A percentile compares a stretch with the other conserved stretches of the same genome.
These are phyloP conservation scores for Kokia cookei DNA, from an alignment of 441 rosid genomes.

Conservation along the genomic window DNA sequence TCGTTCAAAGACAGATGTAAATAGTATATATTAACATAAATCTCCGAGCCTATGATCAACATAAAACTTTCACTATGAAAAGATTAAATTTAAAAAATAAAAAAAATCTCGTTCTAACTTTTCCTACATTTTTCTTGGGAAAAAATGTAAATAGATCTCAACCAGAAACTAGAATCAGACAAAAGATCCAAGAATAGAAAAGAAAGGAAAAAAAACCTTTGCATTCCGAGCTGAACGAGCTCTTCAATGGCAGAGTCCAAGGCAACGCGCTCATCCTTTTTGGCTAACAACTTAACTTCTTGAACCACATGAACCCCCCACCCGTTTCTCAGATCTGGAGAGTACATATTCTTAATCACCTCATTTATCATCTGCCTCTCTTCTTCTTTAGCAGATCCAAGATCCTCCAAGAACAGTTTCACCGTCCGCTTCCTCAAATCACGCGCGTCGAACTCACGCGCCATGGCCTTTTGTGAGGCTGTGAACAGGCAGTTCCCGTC, in stretches of 20 bases:
- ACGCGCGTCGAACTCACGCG: slow-evolving; percentile 80
- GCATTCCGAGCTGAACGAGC: slow-evolving; percentile 82
- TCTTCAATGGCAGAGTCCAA: slow-evolving; percentile 75
- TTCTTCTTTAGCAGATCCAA: slow-evolving; percentile 48
- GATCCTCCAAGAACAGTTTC: slow-evolving; percentile 55
- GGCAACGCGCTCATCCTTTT: slow-evolving; percentile 55
- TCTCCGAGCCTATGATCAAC: background rate
- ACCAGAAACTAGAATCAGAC: background rate
- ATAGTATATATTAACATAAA: background rate
- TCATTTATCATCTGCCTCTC: slow-evolving; percentile 42
- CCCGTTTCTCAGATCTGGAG: slow-evolving; percentile 90
- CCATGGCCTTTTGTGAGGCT: slow-evolving; percentile 70
- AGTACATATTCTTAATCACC: slow-evolving; percentile 75
- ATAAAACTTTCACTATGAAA: background rate
- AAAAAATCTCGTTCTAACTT: no score
- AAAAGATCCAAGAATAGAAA: background rate
- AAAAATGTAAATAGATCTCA: background rate
- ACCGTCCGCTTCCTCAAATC: slow-evolving; percentile 72
- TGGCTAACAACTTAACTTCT: slow-evolving; percentile 80
- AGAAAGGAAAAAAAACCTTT: slow-evolving; percentile 33
- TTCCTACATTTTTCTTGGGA: slow-evolving; percentile 1
- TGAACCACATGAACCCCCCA: slow-evolving; percentile 98
- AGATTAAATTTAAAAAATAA: background rate
- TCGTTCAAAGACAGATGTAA: background rate
- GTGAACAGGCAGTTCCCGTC: slow-evolving; percentile 98